Evolutionary conservation across 805 yeast genomes (phyloP).

Genomic region (Tetrapisispora nanseiensis): DNA sequence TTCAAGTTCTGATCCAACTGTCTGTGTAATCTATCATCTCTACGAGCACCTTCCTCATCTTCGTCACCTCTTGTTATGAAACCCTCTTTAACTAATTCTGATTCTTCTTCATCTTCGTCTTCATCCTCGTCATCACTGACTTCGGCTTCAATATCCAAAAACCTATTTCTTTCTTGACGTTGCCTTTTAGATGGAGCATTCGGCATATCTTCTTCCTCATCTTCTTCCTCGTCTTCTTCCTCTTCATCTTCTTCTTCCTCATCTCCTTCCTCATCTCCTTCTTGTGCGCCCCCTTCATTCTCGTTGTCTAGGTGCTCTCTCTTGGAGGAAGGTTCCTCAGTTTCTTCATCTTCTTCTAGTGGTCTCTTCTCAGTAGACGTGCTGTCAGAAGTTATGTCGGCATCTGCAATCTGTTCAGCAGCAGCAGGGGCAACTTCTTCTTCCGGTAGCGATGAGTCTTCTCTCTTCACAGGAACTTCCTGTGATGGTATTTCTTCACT

Average conservation of each 20-base stretch:
- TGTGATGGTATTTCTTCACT: neutral
- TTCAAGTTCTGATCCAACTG: conserved; percentile 84
- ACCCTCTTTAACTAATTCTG: conserved; percentile 78
- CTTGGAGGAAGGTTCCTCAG: neutral
- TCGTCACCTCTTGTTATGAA: conserved; percentile 49
- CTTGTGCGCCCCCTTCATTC: conserved; percentile 25
- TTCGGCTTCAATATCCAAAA: conserved; percentile 97
- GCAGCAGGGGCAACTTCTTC: neutral
- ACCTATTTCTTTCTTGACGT: conserved; percentile 59
- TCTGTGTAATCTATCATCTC: conserved; percentile 77
- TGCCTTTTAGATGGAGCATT: conserved; percentile 37
- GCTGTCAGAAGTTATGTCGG: neutral
- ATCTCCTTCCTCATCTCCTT: conserved; percentile 27
- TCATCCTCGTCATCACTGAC: conserved; percentile 93
- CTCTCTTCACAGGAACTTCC: neutral
- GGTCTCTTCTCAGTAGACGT: conserved; percentile 1
- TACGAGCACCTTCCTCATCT: conserved; percentile 40
- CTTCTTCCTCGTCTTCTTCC: conserved; percentile 46
- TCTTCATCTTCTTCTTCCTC: conserved; percentile 38
- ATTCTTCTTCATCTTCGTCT: conserved; percentile 88
- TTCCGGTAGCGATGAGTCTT: neutral
- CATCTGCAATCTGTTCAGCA: neutral
- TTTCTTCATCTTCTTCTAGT: conserved; percentile 2
- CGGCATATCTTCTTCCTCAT: conserved; percentile 48
- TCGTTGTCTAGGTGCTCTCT: conserved; percentile 3